Evolutionary conservation across 1,284 basidiomycete genomes (phyloP), one percentile per base, ranked within the genome.

Genomic region (Puccinia triticina): DNA sequence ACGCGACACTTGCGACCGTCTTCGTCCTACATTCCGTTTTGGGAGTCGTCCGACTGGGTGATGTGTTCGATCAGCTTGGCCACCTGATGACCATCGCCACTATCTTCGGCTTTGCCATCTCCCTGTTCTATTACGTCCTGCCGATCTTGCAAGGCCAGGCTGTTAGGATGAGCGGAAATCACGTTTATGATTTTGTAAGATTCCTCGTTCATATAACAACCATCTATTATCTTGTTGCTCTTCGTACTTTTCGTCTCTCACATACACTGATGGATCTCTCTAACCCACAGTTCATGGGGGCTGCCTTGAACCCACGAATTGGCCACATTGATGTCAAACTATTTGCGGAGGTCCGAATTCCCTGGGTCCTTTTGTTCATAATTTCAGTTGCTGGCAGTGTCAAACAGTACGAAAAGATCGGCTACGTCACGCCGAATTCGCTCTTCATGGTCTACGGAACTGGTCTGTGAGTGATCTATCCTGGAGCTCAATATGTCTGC

Each of bases 261-360:
- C 55, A 21, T 34, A 34, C 37, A 46, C 26, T 12, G 4, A 71
- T 23, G 18, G 29, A 0, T 67, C 29, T 23, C 37, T n/a, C 29
- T 55, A 53, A n/a, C 69, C 50, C 23, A 75, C 69, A 81, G 84
- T 88, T 88, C 88, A 98, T 98, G 95, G 97, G 97, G 71, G 95
- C 95, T 55, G 90, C 90, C 78, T 90, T 99, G 84, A 99, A 98
- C 89, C 97, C 97, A 18, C 92, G 96, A 83, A 90, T 99, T 84
- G 95, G 95, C n/a, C 89, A 90, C 50, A 91, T 99, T 85, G 96
- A 98, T 88, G 89, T 99, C 86, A 99, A 99, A 89, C 98, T 99
- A 96, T 99, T 96, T 92, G 94, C 94, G 37, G 96, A 99, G 88
- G 96, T 99, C 82, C 91, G 97, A 76, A 94, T 99, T 85, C 95